Conservation (phyloP, 2,329 filamentous ascomycete species). For the Fragosphaeria purpurea region DNA sequence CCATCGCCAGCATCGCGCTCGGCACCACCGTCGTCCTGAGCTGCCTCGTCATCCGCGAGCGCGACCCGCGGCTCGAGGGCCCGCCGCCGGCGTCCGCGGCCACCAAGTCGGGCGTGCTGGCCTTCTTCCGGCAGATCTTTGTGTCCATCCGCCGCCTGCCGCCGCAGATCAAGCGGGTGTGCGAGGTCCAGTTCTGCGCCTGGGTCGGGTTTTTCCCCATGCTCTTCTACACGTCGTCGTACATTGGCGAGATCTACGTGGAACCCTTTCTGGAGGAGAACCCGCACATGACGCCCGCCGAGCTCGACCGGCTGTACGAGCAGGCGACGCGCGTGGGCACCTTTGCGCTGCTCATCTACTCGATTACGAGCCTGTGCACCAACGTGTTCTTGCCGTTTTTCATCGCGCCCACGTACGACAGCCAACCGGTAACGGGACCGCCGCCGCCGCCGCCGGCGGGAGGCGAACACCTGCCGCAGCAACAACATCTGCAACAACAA, state of each 20-base stretch:
- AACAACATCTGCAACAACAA: not conserved
- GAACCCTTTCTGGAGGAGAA: slow-evolving; percentile 70
- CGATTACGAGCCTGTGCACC: slow-evolving; percentile 69
- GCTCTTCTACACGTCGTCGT: slow-evolving; percentile 90
- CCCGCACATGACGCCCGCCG: slow-evolving; percentile 63
- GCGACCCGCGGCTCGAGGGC: slow-evolving; percentile 67
- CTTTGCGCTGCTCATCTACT: slow-evolving; percentile 80
- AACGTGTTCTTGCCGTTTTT: slow-evolving; percentile 81
- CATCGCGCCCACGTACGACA: slow-evolving; percentile 69
- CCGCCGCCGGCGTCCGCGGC: slow-evolving; percentile 46
- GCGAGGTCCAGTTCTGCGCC: slow-evolving; percentile 71
- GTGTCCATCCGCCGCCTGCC: slow-evolving; percentile 69
- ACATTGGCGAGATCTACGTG: slow-evolving; percentile 85
- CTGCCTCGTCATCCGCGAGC: slow-evolving; percentile 59
- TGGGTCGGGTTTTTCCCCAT: slow-evolving; percentile 97
- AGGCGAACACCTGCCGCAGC: not conserved
- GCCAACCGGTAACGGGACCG: slow-evolving; percentile 17
- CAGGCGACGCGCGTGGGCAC: slow-evolving; percentile 78
- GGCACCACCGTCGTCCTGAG: slow-evolving; percentile 60
- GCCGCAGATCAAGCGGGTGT: slow-evolving; percentile 72
- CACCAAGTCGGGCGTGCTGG: slow-evolving; percentile 50
- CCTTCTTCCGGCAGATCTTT: slow-evolving; percentile 73
- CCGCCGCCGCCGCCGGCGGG: not conserved
- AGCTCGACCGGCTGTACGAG: slow-evolving; percentile 75
- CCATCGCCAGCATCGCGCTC: slow-evolving; percentile 69